phyloP scores from a whole-genome alignment of 202 grass and related monocot genomes.

The Digitaria exilis region DNA sequence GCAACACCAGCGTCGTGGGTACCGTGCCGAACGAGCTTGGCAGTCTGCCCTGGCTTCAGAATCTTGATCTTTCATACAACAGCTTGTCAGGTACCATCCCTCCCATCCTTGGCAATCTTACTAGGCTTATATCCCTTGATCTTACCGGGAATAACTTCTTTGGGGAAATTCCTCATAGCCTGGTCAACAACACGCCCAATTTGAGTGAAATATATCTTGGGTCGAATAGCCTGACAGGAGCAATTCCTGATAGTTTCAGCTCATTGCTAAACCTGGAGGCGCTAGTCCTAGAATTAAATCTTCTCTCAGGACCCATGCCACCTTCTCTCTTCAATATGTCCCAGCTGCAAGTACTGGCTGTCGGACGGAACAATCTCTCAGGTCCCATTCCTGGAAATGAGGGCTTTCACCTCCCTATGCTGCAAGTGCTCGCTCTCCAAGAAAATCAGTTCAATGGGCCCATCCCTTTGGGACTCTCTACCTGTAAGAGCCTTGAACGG shows the following conservation, averaged over 20 bases:
- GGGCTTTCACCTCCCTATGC: conserved; percentile 48
- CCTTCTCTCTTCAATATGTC: conserved; percentile 41
- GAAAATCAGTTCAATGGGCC: conserved; percentile 45
- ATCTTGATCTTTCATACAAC: conserved; percentile 37
- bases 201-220: conserved; percentile 31
- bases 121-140: conserved; percentile 28
- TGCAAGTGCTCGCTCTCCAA: not conserved
- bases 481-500: not conserved
- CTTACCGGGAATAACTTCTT: conserved; percentile 46
- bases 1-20: conserved; percentile 37
- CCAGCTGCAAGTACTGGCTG: conserved; percentile 4
- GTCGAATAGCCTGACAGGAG: conserved; percentile 45
- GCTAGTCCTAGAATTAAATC: conserved; percentile 38
- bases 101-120: conserved; percentile 46
- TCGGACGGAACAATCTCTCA: conserved; percentile 50
- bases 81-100: conserved; percentile 55
- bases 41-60: conserved; percentile 27
- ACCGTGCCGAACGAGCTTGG: conserved; percentile 44
- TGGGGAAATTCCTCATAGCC: conserved; percentile 26
- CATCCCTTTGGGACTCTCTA: conserved; percentile 28
- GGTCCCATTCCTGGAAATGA: conserved; percentile 47
- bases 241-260: conserved; percentile 43
- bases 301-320: conserved; percentile 49
- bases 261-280: conserved; percentile 38
- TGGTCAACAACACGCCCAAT: conserved; percentile 47